Evolutionary conservation across 305 asterid genomes (phyloP).

Genomic region (Rubia occidens): DNA sequence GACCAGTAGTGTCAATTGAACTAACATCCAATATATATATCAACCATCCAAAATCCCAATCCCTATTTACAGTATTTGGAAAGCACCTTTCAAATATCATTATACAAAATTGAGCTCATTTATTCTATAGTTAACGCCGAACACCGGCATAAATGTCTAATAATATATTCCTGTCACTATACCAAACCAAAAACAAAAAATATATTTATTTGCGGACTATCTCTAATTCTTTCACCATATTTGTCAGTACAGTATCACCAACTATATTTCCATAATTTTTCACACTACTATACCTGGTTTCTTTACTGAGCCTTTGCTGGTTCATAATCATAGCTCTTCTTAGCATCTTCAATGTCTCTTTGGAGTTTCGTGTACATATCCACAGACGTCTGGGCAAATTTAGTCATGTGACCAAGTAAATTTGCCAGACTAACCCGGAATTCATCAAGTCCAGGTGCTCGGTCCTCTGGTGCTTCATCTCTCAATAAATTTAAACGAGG

Average conservation of each 20-base stretch:
- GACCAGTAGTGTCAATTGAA: too few relatives aligned
- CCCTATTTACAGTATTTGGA: not conserved
- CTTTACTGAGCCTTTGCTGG: conserved; percentile 27
- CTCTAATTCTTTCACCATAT: conserved; percentile 4
- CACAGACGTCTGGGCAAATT: conserved; percentile 52
- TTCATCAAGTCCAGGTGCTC: conserved; percentile 44
- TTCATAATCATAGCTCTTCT: conserved; percentile 45
- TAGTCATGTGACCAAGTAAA: conserved; percentile 54
- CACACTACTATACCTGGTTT: conserved; percentile 12
- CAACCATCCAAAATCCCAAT: not conserved
- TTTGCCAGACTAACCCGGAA: conserved; percentile 46
- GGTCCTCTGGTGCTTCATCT: conserved; percentile 36
- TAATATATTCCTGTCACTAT: conserved; percentile 4
- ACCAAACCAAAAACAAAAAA: not conserved
- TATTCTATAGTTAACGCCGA: conserved; percentile 8
- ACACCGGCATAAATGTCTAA: conserved; percentile 7
- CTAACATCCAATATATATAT: too few relatives aligned
- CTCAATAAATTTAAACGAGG: conserved; percentile 19
- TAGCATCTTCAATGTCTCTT: conserved; percentile 42
- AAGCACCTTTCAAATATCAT: not conserved
- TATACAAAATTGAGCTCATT: conserved; percentile 12
- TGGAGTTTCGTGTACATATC: conserved; percentile 49
- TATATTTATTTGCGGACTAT: conserved; percentile 2
- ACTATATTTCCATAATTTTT: not conserved
- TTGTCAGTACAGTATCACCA: not conserved